Evolutionary conservation across 768 basidiomycete genomes (phyloP), one percentile per base, ranked within the genome.

Genomic region (Lactarius vividus): DNA sequence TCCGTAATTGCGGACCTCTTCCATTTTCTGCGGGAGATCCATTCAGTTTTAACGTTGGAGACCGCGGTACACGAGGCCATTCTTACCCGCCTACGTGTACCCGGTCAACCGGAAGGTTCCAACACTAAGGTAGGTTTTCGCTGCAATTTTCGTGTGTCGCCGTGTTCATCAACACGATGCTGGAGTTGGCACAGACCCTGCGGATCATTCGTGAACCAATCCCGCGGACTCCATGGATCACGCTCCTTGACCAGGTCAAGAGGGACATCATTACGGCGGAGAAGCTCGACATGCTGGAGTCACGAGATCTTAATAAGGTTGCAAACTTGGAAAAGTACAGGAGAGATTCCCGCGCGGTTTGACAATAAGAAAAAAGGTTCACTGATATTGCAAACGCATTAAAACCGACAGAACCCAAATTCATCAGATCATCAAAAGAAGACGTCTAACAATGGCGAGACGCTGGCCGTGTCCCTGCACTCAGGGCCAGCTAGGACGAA

Each of bases 191-290:
- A 46, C 83, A 87, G n/a, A 81, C 85, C 16, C 71, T 86, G 58
- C 78, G 80, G 63, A 77, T 73, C 61, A 74, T 88, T 70, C 76
- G 79, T 20, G 87, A 88, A 65, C 78, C 84, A 37, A 80, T 81
- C 2, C 74, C 78, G 1, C 83, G 83, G 31, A 74, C 80, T 1
- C 69, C 80, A 9, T 71, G 81, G 35, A 82, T 81, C 5, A 71
- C 72, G n/a, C 74, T 88, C 61, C 74, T 88, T 4, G 80, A 82
- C 42, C 87, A 89, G 69, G 79, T 80, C n/a, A 79, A 77, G 53
- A 85, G 85, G 59, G 88, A 91, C 64, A 77, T 90, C 4, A 75
- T 85, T 8, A 88, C 88, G 2, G 84, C 86, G 56, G 89, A 92
- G 74, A 90, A 89, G 73, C 75, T 92, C 59, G 81, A 85, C 57